Conservation (phyloP, 305 asterid species). For the Salvia sclarea region DNA sequence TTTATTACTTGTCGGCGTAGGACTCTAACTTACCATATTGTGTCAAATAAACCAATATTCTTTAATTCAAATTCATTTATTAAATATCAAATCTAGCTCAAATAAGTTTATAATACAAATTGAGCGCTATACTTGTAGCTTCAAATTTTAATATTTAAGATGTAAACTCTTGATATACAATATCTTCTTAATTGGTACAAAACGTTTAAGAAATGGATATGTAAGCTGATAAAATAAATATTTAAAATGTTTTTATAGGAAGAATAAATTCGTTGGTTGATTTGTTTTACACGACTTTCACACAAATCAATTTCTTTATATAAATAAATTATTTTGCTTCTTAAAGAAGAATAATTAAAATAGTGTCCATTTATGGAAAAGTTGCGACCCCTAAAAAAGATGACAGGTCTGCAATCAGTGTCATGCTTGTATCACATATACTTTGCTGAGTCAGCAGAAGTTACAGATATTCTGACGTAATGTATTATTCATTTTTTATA, state of each 20-base stretch:
- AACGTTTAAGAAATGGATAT: background rate
- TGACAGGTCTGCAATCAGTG: background rate
- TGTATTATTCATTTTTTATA: background rate
- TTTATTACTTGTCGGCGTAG: background rate
- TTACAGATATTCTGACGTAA: background rate
- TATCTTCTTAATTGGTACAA: too few species aligned
- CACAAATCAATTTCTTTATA: background rate
- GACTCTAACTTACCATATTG: too few species aligned
- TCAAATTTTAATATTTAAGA: too few species aligned
- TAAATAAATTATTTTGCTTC: background rate
- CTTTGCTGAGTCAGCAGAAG: background rate
- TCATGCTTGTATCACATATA: background rate
- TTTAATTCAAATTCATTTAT: too few species aligned
- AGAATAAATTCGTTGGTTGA: background rate
- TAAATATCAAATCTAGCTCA: too few species aligned
- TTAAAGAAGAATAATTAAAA: background rate
- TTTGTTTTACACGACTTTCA: constrained; percentile 7
- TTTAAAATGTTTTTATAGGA: too few species aligned
- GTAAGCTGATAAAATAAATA: too few species aligned
- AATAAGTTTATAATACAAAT: too few species aligned
- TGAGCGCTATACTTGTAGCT: too few species aligned
- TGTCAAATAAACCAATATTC: too few species aligned
- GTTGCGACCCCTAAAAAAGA: background rate
- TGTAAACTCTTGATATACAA: too few species aligned
- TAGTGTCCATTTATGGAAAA: background rate